Base-by-base conservation (phyloP, 2,329 filamentous ascomycete genomes). In the Parascedosporium putredinis region DNA sequence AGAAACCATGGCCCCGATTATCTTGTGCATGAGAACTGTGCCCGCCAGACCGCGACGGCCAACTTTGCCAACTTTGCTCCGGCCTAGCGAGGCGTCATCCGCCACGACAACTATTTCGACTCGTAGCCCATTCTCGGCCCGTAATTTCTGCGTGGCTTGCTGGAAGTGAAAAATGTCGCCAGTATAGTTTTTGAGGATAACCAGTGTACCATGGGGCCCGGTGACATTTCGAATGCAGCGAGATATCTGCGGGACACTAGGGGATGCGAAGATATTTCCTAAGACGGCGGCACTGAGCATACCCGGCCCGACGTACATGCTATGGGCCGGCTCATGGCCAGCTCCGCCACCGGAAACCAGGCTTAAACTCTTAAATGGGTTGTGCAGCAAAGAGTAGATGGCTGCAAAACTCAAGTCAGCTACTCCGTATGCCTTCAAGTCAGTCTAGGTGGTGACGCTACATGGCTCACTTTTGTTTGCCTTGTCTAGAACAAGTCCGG, bases 131-230 rank as follows among this genome's bases (percentile, higher is more conserved):
- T 12, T 20, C 51, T 70, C 66, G 55, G 75, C 75, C 47, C 67
- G 70, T 33, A 74, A 78, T 61, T 73, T 78, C 55, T 79, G 78
- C 47, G 74, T 74, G 2, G 78, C 78, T 10, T 81, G 63, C 1
- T 77, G 77, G 55, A 81, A 80, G 59, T 82, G 79, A 53, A 82
- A 64, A 51, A 78, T 79, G 60, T 82, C 78, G 43, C 79, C 78
- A 0, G 79, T 82, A 60, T 82, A 82, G 62, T 84, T 84, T 44
- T 78, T 81, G 53, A 81, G 73, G 45, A 83, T 73, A 2, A 83
- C 65, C 45, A 83, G 74, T n/a, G n/a, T n/a, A n/a, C n/a, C n/a
- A n/a, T n/a, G n/a, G n/a, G n/a, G n/a, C n/a, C n/a, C n/a, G n/a
- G n/a, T n/a, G n/a, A n/a, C n/a, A n/a, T n/a, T n/a, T n/a, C n/a